Base-by-base conservation (phyloP, 1,284 basidiomycete genomes). In the Phylloporus sp. region DNA sequence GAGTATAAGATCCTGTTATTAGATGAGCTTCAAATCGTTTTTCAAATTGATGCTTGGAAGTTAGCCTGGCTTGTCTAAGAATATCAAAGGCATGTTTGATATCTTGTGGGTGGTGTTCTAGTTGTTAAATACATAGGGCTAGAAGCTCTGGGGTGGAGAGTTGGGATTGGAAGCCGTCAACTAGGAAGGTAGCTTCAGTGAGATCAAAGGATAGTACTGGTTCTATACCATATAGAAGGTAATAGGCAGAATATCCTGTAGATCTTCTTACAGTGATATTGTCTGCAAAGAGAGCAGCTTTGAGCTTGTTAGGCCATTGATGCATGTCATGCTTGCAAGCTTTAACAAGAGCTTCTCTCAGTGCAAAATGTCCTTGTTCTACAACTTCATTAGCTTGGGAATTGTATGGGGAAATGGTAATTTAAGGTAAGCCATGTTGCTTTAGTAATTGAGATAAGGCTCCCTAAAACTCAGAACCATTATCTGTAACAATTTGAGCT, bases 231-330 rank as follows among this genome's bases (percentile, higher is more conserved):
- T 58, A n/a, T 2, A 58, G 0, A 18, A 58, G 29, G 6, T 42
- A 51, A 5, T 51, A 58, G 2, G 57, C 47, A 29, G 47, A 58
- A 3, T 50, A 58, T n/a, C 47, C 37, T n/a, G 47, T 58, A 4
- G 37, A 58, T n/a, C 28, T 1, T 40, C 37, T 0, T 2, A 58
- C 29, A 2, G 57, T 51, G 4, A 58, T 49, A 20, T 58, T 49
- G 26, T 49, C 56, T 13, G 56, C 34, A 39, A 57, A 57, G 1
- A 49, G 11, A 4, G 32, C 46, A 6, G 32, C 32, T 39, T 17
- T 37, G 2, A 57, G 46, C 46, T 57, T 58, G 2, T 17, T 17
- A 1, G 56, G 47, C 47, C 56, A 58, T 5, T n/a, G 3, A 2
- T 29, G 4, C 12, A 58, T 49, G 0, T 40, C 3, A 6, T 28